A percentile compares a stretch with the other conserved stretches of the same genome.
phyloP scores from a whole-genome alignment of 2,329 filamentous ascomycete genomes.

The Aspergillus carbonarius region DNA sequence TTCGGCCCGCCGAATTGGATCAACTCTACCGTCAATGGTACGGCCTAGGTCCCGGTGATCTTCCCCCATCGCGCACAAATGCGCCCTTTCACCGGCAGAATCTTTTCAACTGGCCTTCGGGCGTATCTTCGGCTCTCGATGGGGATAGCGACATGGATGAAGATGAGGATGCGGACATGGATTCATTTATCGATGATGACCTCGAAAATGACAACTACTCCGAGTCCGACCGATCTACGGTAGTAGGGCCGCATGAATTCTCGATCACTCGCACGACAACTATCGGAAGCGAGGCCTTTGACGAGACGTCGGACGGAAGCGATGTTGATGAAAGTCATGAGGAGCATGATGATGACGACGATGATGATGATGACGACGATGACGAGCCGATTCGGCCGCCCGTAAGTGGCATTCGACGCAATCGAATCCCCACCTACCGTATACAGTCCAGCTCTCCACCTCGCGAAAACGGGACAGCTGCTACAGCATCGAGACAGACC shows the following conservation, averaged over 20 bases:
- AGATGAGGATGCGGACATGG: constrained; percentile 34
- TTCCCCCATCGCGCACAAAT: not conserved
- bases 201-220: constrained; percentile 23
- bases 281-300: not conserved
- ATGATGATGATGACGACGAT: constrained; percentile 22
- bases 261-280: not conserved
- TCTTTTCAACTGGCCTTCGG: constrained; percentile 1
- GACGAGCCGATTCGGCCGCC: constrained; percentile 24
- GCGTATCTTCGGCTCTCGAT: constrained; percentile 10
- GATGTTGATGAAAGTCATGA: constrained; percentile 16
- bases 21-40: constrained; percentile 3
- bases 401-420: constrained; percentile 15
- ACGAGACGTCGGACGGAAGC: constrained; percentile 13
- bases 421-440: constrained; percentile 11
- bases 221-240: constrained; percentile 35
- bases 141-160: constrained; percentile 26
- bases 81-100: not conserved
- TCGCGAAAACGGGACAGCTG: constrained; percentile 3
- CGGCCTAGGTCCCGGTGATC: not conserved
- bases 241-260: constrained; percentile 27
- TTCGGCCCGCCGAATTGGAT: constrained; percentile 15
- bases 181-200: constrained; percentile 38
- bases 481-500: not conserved
- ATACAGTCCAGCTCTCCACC: constrained; percentile 12
- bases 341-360: constrained; percentile 10